Evolutionary conservation across 2,329 filamentous ascomycete genomes (phyloP).

Genomic region (Talaromyces marneffei): DNA sequence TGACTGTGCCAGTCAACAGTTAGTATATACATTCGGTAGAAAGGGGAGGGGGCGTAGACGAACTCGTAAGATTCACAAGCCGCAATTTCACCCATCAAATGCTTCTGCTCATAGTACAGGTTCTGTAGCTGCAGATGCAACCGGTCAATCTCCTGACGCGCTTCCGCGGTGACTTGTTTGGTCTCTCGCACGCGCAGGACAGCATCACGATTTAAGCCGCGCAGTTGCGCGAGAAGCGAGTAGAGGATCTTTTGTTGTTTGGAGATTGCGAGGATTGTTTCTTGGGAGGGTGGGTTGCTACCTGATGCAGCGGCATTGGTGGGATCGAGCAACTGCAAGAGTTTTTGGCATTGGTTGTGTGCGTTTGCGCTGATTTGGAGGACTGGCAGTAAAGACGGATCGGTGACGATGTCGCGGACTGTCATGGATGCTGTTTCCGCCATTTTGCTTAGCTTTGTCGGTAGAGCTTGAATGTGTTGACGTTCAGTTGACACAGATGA

Average conservation of each 20-base stretch:
- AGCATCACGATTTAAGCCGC: conserved; percentile 75
- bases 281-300: conserved; percentile 39
- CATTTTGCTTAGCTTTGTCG: neutral
- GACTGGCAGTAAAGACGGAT: conserved; percentile 61
- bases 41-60: conserved; percentile 33
- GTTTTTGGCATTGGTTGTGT: conserved; percentile 62
- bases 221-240: conserved; percentile 71
- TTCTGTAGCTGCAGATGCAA: conserved; percentile 92
- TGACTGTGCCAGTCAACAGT: conserved; percentile 44
- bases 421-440: conserved; percentile 42
- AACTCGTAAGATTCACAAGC: conserved; percentile 91
- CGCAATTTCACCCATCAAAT: conserved; percentile 81
- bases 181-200: conserved; percentile 77
- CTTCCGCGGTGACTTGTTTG: conserved; percentile 79
- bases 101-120: conserved; percentile 89
- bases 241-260: conserved; percentile 75
- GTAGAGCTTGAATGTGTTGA: neutral
- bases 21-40: neutral
- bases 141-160: conserved; percentile 82
- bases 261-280: conserved; percentile 55
- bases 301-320: conserved; percentile 24
- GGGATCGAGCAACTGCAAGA: conserved; percentile 53
- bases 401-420: conserved; percentile 55
- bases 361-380: conserved; percentile 68
- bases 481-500: neutral